These are phyloP conservation scores for Trichophyton verrucosum DNA, from an alignment of 2,329 filamentous ascomycete genomes.

Conservation along the genomic window DNA sequence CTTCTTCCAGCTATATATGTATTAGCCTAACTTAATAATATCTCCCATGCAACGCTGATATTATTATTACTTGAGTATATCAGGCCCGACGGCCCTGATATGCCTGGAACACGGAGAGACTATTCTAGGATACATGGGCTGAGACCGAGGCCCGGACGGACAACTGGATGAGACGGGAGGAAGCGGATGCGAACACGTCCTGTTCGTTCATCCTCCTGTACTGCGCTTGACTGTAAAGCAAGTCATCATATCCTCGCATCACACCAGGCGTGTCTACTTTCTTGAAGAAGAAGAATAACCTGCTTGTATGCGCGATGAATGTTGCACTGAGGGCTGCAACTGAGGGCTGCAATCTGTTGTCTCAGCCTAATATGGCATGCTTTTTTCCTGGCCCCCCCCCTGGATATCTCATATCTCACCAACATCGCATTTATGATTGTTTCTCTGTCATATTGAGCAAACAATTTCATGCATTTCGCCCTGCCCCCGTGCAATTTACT, in stretches of 20 bases:
- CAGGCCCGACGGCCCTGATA: background rate
- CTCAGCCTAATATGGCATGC: background rate
- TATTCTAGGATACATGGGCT: background rate
- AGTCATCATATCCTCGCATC: background rate
- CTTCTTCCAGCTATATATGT: background rate
- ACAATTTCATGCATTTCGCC: background rate
- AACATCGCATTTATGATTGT: background rate
- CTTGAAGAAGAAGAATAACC: background rate
- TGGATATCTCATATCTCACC: background rate
- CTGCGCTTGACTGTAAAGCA: no score
- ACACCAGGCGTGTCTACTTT: background rate
- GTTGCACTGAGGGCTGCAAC: background rate
- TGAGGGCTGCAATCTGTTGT: background rate
- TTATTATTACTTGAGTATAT: background rate
- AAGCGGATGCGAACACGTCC: background rate
- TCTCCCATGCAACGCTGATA: background rate
- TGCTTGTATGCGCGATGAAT: background rate
- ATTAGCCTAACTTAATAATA: background rate
- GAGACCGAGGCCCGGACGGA: background rate
- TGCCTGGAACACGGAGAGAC: background rate
- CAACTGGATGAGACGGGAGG: background rate
- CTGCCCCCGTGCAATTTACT: no score
- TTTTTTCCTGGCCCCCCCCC: background rate
- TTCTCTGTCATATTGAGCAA: background rate
- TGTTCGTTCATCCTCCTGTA: background rate